phyloP scores from a whole-genome alignment of 2,329 filamentous ascomycete species.

The Aspergillus phoenicis region DNA sequence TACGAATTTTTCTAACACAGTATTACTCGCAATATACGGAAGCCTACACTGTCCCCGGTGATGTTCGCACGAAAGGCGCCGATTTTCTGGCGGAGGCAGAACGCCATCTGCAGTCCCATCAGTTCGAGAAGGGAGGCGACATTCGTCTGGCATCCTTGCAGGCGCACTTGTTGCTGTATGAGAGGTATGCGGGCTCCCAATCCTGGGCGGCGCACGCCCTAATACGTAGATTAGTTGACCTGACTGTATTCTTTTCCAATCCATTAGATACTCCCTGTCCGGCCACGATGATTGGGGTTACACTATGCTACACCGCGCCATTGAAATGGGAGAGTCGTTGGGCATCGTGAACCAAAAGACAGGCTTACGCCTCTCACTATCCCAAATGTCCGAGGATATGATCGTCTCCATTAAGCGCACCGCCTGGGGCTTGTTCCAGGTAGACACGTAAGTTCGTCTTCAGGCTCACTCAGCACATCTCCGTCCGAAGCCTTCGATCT shows the following conservation, averaged over 20 bases:
- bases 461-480: not conserved
- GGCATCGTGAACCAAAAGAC: conserved; percentile 24
- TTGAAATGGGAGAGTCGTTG: conserved; percentile 28
- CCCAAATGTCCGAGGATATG: conserved; percentile 26
- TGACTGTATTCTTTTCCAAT: not conserved
- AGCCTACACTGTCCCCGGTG: conserved; percentile 28
- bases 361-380: conserved; percentile 14
- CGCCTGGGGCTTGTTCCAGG: conserved; percentile 31
- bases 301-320: conserved; percentile 31
- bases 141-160: conserved; percentile 27
- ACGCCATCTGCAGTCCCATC: conserved; percentile 18
- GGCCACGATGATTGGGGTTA: conserved; percentile 32
- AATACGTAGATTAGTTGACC: not conserved
- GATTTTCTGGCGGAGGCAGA: conserved; percentile 33
- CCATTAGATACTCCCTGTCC: conserved; percentile 29
- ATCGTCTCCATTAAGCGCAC: conserved; percentile 25
- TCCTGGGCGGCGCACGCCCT: not conserved
- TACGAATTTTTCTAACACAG: too few species aligned
- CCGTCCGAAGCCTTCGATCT: not conserved
- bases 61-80: conserved; percentile 29
- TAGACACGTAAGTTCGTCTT: conserved; percentile 28
- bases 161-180: conserved; percentile 30
- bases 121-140: conserved; percentile 15
- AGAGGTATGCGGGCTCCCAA: conserved; percentile 19
- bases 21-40: conserved; percentile 34